Evolutionary conservation across 495 filamentous ascomycete genomes (phyloP).

Genomic region (Hypoxylon rickii): DNA sequence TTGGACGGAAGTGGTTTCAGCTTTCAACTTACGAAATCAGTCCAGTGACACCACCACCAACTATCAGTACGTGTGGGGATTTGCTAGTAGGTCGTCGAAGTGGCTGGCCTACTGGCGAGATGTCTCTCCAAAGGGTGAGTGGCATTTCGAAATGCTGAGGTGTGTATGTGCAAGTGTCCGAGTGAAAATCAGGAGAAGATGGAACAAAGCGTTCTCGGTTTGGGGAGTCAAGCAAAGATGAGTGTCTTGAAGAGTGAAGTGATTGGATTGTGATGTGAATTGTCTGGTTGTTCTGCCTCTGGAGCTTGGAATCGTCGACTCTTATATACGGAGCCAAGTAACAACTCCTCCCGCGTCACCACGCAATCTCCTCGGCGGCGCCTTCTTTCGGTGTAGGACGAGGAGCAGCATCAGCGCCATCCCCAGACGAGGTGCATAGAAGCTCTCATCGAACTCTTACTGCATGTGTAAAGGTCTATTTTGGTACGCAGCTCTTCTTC

Average conservation of each 20-base stretch:
- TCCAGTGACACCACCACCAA: slow-evolving; percentile 54
- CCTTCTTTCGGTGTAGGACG: not conserved
- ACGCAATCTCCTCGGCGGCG: not conserved
- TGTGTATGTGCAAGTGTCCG: too few species aligned
- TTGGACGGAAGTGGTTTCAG: not conserved
- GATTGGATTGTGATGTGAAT: not conserved
- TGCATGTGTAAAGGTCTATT: not conserved
- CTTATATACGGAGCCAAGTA: too few species aligned
- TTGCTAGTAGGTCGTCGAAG: slow-evolving; percentile 31
- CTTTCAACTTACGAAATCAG: slow-evolving; percentile 40
- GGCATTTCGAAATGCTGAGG: slow-evolving; percentile 19
- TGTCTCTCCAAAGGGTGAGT: slow-evolving; percentile 40
- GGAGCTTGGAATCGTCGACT: not conserved
- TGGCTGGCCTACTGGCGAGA: slow-evolving; percentile 34
- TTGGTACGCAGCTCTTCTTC: not conserved
- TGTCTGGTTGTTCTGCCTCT: not conserved
- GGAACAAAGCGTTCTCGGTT: not conserved
- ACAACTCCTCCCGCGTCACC: not conserved
- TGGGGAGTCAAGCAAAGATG: not conserved
- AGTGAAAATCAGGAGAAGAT: too few species aligned
- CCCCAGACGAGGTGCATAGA: not conserved
- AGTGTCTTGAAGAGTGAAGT: too few species aligned
- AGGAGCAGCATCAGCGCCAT: not conserved
- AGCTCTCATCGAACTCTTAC: not conserved
- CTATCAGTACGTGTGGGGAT: slow-evolving; percentile 46